A percentile compares a stretch with the other conserved stretches of the same genome.
Conservation (phyloP, 108 stramenopile species). For the Fragilaria radians region DNA sequence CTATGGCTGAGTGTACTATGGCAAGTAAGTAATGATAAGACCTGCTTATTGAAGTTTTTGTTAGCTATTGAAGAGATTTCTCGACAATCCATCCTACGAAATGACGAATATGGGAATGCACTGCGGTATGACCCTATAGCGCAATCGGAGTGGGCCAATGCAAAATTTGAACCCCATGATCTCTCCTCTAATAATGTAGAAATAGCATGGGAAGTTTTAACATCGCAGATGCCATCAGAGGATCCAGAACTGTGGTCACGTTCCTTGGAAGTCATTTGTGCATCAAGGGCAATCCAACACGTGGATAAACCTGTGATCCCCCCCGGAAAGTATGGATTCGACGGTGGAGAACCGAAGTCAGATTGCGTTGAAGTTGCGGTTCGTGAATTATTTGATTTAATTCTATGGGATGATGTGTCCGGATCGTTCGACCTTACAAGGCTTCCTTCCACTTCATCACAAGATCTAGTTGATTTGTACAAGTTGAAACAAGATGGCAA, state of each 20-base stretch:
- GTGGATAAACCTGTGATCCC: constrained; percentile 16
- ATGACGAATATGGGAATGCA: constrained; percentile 4
- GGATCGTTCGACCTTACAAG: constrained; percentile 13
- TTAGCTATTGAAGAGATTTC: not conserved
- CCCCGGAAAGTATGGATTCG: constrained; percentile 24
- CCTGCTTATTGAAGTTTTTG: constrained; percentile 1
- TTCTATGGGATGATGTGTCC: constrained; percentile 24
- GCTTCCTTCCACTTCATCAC: constrained; percentile 17
- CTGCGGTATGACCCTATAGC: constrained; percentile 12
- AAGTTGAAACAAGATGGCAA: constrained; percentile 6
- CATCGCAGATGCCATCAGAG: constrained; percentile 61
- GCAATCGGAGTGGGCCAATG: constrained; percentile 4
- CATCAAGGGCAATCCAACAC: constrained; percentile 10
- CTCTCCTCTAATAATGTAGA: not conserved
- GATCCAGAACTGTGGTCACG: constrained; percentile 40
- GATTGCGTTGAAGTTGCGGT: constrained; percentile 33
- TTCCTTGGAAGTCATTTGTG: constrained; percentile 24
- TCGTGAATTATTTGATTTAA: constrained; percentile 22
- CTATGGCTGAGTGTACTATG: constrained; percentile 25
- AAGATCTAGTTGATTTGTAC: constrained; percentile 5
- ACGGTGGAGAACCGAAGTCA: constrained; percentile 14
- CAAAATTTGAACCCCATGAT: constrained; percentile 3
- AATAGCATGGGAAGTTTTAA: not conserved
- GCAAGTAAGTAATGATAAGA: constrained; percentile 6
- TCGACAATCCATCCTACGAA: not conserved